A percentile compares a stretch with the other conserved stretches of the same genome.
Conservation (phyloP, 306 rosid genomes). For the Styphnolobium japonicum region DNA sequence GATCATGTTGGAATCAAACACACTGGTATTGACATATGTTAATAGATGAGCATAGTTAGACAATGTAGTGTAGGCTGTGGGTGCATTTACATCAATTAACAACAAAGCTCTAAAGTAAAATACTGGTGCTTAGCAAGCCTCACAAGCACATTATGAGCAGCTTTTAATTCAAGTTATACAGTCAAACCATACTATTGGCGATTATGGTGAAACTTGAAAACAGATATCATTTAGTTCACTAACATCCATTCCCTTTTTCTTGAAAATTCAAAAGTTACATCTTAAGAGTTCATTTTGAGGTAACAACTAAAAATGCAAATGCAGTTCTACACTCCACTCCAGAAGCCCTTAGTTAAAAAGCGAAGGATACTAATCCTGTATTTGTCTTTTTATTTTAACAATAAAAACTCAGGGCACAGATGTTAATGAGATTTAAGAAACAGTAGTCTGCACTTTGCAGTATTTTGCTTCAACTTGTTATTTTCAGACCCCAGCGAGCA, state of each 20-base stretch:
- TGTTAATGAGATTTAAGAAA: neutral
- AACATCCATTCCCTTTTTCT: neutral
- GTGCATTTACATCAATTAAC: neutral
- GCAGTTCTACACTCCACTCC: neutral
- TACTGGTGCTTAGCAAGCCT: neutral
- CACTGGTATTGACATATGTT: neutral
- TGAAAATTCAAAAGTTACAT: neutral
- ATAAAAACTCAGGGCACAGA: neutral
- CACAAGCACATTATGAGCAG: neutral
- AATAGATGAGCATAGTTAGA: neutral
- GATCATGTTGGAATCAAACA: neutral
- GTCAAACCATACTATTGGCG: neutral
- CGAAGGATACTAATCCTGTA: neutral
- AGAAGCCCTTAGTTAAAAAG: neutral
- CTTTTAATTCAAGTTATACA: neutral
- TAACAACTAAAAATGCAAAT: neutral
- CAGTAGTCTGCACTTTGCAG: neutral
- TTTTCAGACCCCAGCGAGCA: neutral
- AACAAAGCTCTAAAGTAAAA: neutral
- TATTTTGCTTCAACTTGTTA: neutral
- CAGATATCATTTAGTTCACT: neutral
- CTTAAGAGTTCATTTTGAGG: neutral
- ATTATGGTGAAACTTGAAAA: neutral
- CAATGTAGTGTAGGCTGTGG: neutral
- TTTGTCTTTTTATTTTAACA: neutral